Conservation (phyloP, 208 protist species). For the Crithidia fasciculata region DNA sequence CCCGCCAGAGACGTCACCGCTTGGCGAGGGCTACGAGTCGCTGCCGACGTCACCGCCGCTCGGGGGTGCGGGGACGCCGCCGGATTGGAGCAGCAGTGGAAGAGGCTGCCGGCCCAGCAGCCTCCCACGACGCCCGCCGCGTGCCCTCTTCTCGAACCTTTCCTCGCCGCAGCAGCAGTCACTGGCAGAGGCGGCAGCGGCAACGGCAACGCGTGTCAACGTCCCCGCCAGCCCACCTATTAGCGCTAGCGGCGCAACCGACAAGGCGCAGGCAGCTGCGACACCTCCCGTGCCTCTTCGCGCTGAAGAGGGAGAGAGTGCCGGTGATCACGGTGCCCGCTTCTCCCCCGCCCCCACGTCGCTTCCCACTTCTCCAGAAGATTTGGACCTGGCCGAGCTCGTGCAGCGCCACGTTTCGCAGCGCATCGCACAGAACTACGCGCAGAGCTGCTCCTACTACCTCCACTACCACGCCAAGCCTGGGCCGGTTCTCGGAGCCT, state of each 20-base stretch:
- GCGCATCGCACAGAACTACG: slow-evolving; percentile 18
- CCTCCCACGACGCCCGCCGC: slow-evolving; percentile 13
- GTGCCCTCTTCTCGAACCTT: slow-evolving; percentile 15
- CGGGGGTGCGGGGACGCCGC: not conserved
- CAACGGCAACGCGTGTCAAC: not conserved
- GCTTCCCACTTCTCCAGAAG: slow-evolving; percentile 7
- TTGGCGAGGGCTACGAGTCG: not conserved
- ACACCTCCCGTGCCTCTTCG: not conserved
- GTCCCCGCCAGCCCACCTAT: not conserved
- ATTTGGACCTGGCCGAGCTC: slow-evolving; percentile 12
- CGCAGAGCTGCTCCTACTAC: slow-evolving; percentile 24
- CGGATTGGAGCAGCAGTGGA: not conserved
- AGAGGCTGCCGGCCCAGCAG: not conserved
- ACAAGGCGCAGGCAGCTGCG: not conserved
- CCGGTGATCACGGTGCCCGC: not conserved
- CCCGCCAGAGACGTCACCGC: not conserved
- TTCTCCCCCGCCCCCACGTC: slow-evolving; percentile 1
- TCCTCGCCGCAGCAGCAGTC: slow-evolving; percentile 11
- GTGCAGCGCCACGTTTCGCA: slow-evolving; percentile 22
- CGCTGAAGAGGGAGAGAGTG: too few relatives aligned
- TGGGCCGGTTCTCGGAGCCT: not conserved
- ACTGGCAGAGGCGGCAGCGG: not conserved
- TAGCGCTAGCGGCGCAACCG: too few relatives aligned
- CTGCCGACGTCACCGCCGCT: slow-evolving; percentile 9
- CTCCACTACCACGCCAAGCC: slow-evolving; percentile 21